Base-by-base conservation (phyloP, 2,329 filamentous ascomycete species). In the Aspergillus pseudotamarii region DNA sequence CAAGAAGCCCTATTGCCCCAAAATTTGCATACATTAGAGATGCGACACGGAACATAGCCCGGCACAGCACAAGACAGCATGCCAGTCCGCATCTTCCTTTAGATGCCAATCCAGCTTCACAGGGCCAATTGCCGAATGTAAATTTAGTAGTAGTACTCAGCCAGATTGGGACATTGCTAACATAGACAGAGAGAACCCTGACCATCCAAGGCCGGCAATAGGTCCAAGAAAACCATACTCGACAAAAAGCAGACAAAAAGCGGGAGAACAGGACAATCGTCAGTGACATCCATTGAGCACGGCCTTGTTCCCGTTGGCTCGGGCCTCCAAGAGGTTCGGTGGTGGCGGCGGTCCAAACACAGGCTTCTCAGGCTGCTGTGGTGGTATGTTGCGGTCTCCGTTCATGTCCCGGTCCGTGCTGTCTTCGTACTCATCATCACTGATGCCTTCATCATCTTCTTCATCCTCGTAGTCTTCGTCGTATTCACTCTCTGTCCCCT, bases 391-490 rank as follows among this genome's bases (percentile, higher is more conserved):
- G 50, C 68, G 68, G 60, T 71, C 66, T n/a, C 71, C 72, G 55
- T 71, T 70, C 57, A 72, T 64, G 34, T 70, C 66, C 36, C 63
- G 69, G 26, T 72, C 71, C 36, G 69, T 63, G 34, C 66, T 79
- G 66, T 74, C 82, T 73, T 78, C 81, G 71, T 87, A 79, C 36
- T 81, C 87, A 59, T 84, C 83, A 64, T 86, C 87, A 65, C 86
- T 88, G 51, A 86, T 85, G 9, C 84, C 87, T 53, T 87, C 86
- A 32, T 86, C 85, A 55, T 90, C 86, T 63, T 88, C 87, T 71
- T 90, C 88, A 71, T 89, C 86, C 70, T 91, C 88, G 67, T 88
- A 81, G 53, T 82, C 88, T 60, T 85, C 85, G 60, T 87, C 86
- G 63, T 87, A 67, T 84, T 88, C 75, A 64, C 75, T 76, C 62